A percentile compares a stretch with the other conserved stretches of the same genome.
phyloP scores from a whole-genome alignment of 306 rosid genomes.

The Biancaea sappan region DNA sequence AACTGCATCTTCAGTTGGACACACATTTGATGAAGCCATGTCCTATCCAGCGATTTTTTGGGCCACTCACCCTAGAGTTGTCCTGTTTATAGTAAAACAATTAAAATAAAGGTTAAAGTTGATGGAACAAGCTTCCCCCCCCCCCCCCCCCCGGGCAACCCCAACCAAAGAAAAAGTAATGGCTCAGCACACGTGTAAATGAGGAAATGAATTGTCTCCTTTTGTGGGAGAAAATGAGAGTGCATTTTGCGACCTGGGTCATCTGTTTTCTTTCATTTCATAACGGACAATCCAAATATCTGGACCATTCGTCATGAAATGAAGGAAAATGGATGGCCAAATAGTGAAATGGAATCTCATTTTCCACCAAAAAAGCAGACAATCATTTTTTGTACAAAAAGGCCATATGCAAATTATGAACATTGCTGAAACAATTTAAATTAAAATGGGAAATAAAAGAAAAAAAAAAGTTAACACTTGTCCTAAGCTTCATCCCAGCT shows the following conservation, averaged over 20 bases:
- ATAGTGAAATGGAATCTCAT: no score
- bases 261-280: no score
- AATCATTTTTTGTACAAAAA: background rate
- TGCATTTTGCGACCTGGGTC: no score
- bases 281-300: no score
- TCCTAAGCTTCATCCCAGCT: background rate
- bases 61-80: slow-evolving; percentile 11
- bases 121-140: slow-evolving; percentile 8
- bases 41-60: background rate
- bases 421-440: slow-evolving; percentile 16
- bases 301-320: no score
- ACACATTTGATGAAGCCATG: slow-evolving; percentile 54
- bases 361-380: no score
- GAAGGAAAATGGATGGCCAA: no score
- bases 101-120: background rate
- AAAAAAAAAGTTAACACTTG: background rate
- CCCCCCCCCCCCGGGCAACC: no score
- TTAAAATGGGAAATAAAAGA: background rate
- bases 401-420: slow-evolving; percentile 14
- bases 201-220: no score
- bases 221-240: no score
- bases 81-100: slow-evolving; percentile 6
- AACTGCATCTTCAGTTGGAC: slow-evolving; percentile 76
- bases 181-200: background rate
- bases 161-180: background rate